Percentiles rank a stretch among this genome's conserved stretches.
These are phyloP conservation scores for Psilocybe azurescens DNA, from an alignment of 768 basidiomycete genomes.

Conservation along the genomic window DNA sequence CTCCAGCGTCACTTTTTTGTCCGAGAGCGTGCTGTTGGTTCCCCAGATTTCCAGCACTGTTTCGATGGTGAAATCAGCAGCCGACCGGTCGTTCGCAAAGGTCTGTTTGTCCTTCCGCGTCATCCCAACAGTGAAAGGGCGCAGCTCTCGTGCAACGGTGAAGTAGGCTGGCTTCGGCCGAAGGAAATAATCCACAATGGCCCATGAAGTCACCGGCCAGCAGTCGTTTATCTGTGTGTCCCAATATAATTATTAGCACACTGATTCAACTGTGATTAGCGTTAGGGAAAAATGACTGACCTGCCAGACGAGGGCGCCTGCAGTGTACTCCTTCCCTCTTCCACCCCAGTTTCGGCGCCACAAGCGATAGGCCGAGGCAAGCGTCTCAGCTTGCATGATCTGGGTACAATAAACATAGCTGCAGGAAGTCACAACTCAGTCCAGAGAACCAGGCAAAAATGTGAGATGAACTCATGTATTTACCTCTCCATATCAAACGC, in stretches of 20 bases:
- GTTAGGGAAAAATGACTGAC: constrained; percentile 37
- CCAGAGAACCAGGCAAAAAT: not conserved
- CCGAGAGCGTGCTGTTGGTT: constrained; percentile 73
- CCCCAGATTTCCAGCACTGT: constrained; percentile 85
- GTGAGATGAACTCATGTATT: not conserved
- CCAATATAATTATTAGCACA: not conserved
- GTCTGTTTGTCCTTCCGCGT: constrained; percentile 75
- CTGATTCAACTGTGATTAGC: not conserved
- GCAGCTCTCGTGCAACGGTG: constrained; percentile 84
- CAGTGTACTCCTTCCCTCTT: constrained; percentile 81
- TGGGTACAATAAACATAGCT: constrained; percentile 96
- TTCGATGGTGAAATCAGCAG: constrained; percentile 69
- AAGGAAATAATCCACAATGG: constrained; percentile 92
- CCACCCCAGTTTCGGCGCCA: constrained; percentile 96
- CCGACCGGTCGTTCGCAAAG: constrained; percentile 63
- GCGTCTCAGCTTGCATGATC: constrained; percentile 93
- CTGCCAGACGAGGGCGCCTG: constrained; percentile 97
- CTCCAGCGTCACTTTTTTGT: constrained; percentile 66
- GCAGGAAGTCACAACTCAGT: not conserved
- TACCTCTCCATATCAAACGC: constrained; percentile 87
- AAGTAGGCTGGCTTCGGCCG: constrained; percentile 94
- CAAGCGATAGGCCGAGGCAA: constrained; percentile 85
- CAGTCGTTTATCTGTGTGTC: constrained; percentile 78
- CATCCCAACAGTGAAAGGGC: constrained; percentile 82
- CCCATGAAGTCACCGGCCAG: constrained; percentile 95